Base-by-base conservation (phyloP, 1,284 basidiomycete species). In the Ceratobasidium papillatum region DNA sequence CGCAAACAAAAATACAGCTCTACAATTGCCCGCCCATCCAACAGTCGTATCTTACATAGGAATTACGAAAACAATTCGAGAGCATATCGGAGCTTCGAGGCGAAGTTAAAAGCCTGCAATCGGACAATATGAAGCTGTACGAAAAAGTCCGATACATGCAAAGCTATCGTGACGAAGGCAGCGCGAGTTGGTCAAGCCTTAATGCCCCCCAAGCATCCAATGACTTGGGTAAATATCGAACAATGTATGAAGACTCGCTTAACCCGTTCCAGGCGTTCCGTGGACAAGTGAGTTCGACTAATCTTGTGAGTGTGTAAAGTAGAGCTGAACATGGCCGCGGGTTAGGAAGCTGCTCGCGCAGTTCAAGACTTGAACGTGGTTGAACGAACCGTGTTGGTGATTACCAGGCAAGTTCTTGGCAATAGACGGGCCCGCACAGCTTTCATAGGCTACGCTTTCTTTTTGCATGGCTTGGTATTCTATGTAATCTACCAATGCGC, bases 221-320 rank as follows among this genome's bases (percentile, higher is more conserved):
- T 76, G 94, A 95, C 77, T 89, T 97, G 82, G 92, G 91, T 78
- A 94, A 91, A 81, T 99, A 99, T 82, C 90, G 92, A 71, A 89
- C 92, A 76, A 88, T 94, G 81, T 99, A 99, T 81, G 96, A 99
- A 81, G 94, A 98, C 81, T 89, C 92, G 61, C 94, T 99, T 89
- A 98, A 99, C 80, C 97, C 97, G 0, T 99, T 99, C 81, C 95
- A 98, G 82, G 94, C 93, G 3, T 99, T 99, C 87, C 90, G 95
- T 76, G 96, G 96, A 3, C 86, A 94, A 80, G 96, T 96, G 80
- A 80, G 94, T 88, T 19, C 8, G 11, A 49, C 25, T 58, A 14
- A 3, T 58, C 9, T 34, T 3, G 22, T 36, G 12, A 11, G 19
- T 5, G 25, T 27, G 66, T 38, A 25, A 17, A 30, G 11, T 43